phyloP scores from a whole-genome alignment of 306 rosid species.

The Carpinus viminea region DNA sequence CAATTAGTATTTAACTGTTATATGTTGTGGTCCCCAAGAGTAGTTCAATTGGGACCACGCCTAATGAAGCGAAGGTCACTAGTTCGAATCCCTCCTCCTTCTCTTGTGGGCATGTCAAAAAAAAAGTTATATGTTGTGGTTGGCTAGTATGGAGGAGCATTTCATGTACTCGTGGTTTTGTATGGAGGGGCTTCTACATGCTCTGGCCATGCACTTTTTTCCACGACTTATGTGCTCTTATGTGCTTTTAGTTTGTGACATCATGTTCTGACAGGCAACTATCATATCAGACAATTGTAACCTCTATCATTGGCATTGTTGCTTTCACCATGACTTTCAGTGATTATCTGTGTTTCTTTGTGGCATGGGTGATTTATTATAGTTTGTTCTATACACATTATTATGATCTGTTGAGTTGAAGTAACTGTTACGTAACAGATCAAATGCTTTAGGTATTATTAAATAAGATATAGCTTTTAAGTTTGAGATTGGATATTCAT shows the following conservation, averaged over 20 bases:
- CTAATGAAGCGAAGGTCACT: too few relatives aligned
- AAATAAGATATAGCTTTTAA: not conserved
- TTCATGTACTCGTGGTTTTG: slow-evolving; percentile 1
- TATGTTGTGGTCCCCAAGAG: not conserved
- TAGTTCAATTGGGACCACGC: too few relatives aligned
- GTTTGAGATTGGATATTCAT: not conserved
- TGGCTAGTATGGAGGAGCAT: not conserved
- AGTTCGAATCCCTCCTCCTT: too few relatives aligned
- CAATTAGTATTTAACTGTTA: not conserved
- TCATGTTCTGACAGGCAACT: not conserved
- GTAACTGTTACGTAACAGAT: not conserved
- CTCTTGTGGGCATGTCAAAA: too few relatives aligned
- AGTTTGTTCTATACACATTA: not conserved
- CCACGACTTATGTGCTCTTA: not conserved
- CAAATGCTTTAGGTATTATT: not conserved
- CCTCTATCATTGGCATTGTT: not conserved
- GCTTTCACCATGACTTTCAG: not conserved
- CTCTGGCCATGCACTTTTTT: not conserved
- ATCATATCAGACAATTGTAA: not conserved
- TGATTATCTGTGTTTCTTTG: not conserved
- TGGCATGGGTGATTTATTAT: not conserved
- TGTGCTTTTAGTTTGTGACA: not conserved
- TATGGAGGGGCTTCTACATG: not conserved
- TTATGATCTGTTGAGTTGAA: not conserved
- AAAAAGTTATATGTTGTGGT: not conserved